Conservation (phyloP, 139 green algal genomes). For the Chlorella sp. region DNA sequence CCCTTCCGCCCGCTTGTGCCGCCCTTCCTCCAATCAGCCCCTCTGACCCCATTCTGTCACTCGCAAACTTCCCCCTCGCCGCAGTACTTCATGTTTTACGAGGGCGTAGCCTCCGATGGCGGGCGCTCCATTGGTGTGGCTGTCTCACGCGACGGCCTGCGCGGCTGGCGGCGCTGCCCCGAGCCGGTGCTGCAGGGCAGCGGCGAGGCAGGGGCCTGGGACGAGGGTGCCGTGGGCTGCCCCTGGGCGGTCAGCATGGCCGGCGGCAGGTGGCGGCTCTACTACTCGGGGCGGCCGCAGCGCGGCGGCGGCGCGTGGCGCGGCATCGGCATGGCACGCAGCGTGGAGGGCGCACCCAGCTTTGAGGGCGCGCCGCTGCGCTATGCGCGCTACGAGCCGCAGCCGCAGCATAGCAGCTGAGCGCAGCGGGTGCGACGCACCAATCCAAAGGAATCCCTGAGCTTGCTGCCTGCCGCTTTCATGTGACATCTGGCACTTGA, state of each 20-base stretch:
- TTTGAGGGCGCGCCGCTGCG: conserved; percentile 45
- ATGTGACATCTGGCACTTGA: background rate
- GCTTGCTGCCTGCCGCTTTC: too few species aligned
- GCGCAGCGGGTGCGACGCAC: background rate
- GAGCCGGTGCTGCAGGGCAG: conserved; percentile 36
- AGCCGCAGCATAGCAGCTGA: background rate
- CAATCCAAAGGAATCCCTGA: too few species aligned
- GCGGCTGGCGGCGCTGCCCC: conserved; percentile 63
- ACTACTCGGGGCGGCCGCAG: conserved; percentile 73
- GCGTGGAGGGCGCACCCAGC: conserved; percentile 9
- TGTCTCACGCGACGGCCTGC: conserved; percentile 73
- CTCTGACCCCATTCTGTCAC: too few species aligned
- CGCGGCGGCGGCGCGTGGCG: conserved; percentile 40
- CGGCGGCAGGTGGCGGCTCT: conserved; percentile 76
- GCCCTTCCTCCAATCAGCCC: too few species aligned
- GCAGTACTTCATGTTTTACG: conserved; percentile 93
- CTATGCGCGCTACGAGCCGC: conserved; percentile 36
- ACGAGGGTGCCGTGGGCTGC: conserved; percentile 75
- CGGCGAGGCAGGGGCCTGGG: conserved; percentile 68
- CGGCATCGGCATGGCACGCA: conserved; percentile 69
- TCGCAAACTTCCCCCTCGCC: too few species aligned
- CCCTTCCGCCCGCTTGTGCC: too few species aligned
- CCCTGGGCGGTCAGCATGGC: conserved; percentile 14
- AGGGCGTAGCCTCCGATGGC: conserved; percentile 78
- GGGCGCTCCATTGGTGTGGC: conserved; percentile 81